Evolutionary conservation across 2,329 filamentous ascomycete genomes (phyloP).

Genomic region (Bipolaris gigantea): DNA sequence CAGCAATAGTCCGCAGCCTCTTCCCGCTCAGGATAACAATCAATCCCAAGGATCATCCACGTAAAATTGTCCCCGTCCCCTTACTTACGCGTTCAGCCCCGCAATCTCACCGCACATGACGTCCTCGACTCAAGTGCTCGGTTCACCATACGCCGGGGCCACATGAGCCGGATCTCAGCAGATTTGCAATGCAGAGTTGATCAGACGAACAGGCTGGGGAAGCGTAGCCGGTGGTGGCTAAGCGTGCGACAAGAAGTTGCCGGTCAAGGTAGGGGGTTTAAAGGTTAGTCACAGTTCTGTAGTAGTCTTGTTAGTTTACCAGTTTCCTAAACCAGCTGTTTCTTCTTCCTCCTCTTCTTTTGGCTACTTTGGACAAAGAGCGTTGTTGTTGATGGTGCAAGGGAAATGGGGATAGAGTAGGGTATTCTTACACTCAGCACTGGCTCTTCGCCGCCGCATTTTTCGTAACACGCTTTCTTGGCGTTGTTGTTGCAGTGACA

Average conservation of each 20-base stretch:
- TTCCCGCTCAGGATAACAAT: conserved; percentile 45
- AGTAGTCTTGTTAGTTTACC: not conserved
- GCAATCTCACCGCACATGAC: conserved; percentile 49
- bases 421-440: conserved; percentile 6
- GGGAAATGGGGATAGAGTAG: too few species aligned
- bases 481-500: conserved; percentile 36
- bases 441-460: conserved; percentile 32
- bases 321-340: too few species aligned
- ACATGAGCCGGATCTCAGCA: conserved; percentile 35
- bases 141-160: conserved; percentile 39
- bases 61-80: conserved; percentile 38
- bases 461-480: conserved; percentile 28
- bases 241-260: not conserved
- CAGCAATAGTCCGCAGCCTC: conserved; percentile 49
- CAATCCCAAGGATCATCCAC: conserved; percentile 49
- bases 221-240: conserved; percentile 24
- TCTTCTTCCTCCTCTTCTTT: too few species aligned
- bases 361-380: too few species aligned
- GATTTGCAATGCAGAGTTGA: conserved; percentile 38
- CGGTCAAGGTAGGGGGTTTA: not conserved
- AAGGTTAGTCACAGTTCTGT: conserved; percentile 5
- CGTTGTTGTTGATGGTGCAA: not conserved
- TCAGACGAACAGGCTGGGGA: conserved; percentile 14
- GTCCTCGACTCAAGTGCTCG: conserved; percentile 42
- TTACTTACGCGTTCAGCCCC: conserved; percentile 36